Evolutionary conservation across 1,284 basidiomycete genomes (phyloP).

Genomic region (Sanguinoderma infundibulare): DNA sequence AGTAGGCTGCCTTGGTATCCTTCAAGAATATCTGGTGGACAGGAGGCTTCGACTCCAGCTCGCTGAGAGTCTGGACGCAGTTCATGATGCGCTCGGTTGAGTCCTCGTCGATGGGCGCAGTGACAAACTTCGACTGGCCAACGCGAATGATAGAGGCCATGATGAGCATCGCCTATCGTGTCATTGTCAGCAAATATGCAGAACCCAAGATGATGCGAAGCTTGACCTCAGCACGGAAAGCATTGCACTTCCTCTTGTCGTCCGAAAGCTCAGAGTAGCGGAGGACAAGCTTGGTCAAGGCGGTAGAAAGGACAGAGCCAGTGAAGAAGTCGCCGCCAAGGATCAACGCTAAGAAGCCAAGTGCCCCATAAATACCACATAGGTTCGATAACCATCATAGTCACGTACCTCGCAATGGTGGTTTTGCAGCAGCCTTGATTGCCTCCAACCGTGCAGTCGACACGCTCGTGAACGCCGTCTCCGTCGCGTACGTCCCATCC

Average conservation of each 20-base stretch:
- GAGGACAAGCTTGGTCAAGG: constrained; percentile 92
- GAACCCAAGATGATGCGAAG: background rate
- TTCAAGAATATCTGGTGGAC: constrained; percentile 90
- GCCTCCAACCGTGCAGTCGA: constrained; percentile 74
- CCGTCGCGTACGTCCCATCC: constrained; percentile 98
- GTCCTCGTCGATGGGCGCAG: constrained; percentile 96
- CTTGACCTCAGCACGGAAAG: constrained; percentile 83
- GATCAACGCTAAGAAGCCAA: constrained; percentile 67
- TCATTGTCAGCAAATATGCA: constrained; percentile 1
- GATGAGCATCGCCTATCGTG: constrained; percentile 87
- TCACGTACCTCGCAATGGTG: constrained; percentile 81
- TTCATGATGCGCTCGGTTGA: constrained; percentile 96
- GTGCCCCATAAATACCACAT: background rate
- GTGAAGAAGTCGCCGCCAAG: constrained; percentile 98
- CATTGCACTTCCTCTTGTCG: constrained; percentile 68
- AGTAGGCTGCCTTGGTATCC: constrained; percentile 93
- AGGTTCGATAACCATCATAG: no score
- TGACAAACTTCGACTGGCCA: constrained; percentile 95
- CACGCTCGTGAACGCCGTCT: constrained; percentile 86
- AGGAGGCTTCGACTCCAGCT: constrained; percentile 63
- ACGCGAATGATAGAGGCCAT: constrained; percentile 98
- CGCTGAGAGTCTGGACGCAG: constrained; percentile 93
- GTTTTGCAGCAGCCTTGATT: constrained; percentile 87
- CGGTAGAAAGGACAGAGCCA: constrained; percentile 86
- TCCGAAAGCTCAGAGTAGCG: constrained; percentile 71